phyloP scores from a whole-genome alignment of 371 early-diverging fungal genomes.

The Zychaea mexicana region DNA sequence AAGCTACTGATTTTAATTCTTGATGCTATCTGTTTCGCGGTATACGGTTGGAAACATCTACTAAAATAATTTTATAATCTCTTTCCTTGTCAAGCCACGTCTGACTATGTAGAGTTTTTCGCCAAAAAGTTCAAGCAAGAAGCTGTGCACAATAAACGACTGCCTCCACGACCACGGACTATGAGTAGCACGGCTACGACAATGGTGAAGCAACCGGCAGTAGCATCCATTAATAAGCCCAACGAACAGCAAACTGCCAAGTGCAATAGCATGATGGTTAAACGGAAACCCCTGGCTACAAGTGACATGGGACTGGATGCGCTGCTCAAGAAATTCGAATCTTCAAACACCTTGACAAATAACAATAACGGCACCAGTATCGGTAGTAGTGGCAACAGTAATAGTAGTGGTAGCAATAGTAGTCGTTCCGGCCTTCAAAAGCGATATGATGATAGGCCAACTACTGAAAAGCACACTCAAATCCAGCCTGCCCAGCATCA shows the following conservation, averaged over 20 bases:
- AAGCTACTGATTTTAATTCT: conserved; percentile 2
- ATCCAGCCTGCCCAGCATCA: no score
- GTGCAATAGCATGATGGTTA: conserved; percentile 25
- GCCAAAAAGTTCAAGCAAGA: conserved; percentile 10
- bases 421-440: background rate
- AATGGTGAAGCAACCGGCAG: no score
- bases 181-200: conserved; percentile 3
- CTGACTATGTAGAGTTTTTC: conserved; percentile 34
- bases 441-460: no score
- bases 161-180: conserved; percentile 13
- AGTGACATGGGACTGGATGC: conserved; percentile 10
- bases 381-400: no score
- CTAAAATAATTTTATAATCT: background rate
- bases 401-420: background rate
- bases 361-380: background rate
- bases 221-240: background rate
- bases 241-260: conserved; percentile 13
- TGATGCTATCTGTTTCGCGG: no score
- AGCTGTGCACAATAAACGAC: conserved; percentile 14
- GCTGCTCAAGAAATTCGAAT: conserved; percentile 11
- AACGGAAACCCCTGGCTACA: conserved; percentile 34
- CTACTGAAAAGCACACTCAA: no score
- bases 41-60: no score
- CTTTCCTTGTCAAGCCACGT: conserved; percentile 19
- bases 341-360: background rate